Percentiles rank a stretch among this genome's conserved stretches.
Conservation (phyloP, 805 yeast species). For the Zygosaccharomyces bailii region DNA sequence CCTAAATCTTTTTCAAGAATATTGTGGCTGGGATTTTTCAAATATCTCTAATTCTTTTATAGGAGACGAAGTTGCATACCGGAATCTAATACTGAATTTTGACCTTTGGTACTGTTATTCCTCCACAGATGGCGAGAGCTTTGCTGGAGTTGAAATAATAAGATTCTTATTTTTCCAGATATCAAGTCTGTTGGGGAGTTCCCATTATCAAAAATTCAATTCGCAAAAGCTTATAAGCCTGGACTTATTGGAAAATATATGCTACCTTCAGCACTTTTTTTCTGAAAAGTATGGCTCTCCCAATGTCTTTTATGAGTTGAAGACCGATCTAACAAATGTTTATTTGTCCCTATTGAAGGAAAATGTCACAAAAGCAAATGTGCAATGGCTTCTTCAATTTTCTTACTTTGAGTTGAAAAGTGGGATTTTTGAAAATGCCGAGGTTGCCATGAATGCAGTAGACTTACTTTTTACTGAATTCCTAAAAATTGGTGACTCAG, state of each 20-base stretch:
- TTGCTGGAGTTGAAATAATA: constrained; percentile 42
- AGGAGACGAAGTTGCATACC: constrained; percentile 53
- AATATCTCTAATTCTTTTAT: constrained; percentile 56
- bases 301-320: constrained; percentile 40
- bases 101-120: constrained; percentile 49
- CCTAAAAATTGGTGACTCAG: constrained; percentile 41
- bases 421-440: constrained; percentile 25
- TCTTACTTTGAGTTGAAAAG: constrained; percentile 46
- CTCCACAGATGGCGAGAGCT: constrained; percentile 12
- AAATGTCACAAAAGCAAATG: constrained; percentile 52
- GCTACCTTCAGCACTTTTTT: constrained; percentile 29
- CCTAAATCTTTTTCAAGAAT: constrained; percentile 46
- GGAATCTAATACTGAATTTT: constrained; percentile 57
- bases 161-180: constrained; percentile 57
- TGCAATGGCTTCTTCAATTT: constrained; percentile 51
- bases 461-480: constrained; percentile 36
- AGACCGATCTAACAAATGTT: constrained; percentile 18
- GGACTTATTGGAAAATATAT: constrained; percentile 41
- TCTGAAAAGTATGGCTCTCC: constrained; percentile 40
- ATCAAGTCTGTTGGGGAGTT: constrained; percentile 50
- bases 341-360: constrained; percentile 38
- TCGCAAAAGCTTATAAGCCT: constrained; percentile 49
- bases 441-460: constrained; percentile 34
- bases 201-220: constrained; percentile 52
- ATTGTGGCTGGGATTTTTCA: constrained; percentile 53